These are phyloP conservation scores for Venturia pyrina DNA, from an alignment of 2,329 filamentous ascomycete genomes.

Conservation along the genomic window DNA sequence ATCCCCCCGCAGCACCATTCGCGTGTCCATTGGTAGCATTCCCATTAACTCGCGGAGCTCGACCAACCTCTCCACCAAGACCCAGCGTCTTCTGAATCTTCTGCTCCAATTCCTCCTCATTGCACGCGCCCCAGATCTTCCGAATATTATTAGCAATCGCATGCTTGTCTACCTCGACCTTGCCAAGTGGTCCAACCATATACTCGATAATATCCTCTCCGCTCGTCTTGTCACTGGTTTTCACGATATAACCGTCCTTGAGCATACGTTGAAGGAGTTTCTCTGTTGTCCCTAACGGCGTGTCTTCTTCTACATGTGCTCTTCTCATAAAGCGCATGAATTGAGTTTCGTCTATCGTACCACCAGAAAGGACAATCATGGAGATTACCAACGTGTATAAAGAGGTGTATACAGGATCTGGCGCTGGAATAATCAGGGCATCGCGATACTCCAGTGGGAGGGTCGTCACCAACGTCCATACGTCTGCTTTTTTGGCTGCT, in stretches of 20 bases:
- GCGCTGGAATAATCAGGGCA: conserved; percentile 57
- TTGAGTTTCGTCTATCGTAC: conserved; percentile 65
- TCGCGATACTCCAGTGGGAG: conserved; percentile 58
- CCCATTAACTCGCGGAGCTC: conserved; percentile 16
- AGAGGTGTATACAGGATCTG: conserved; percentile 72
- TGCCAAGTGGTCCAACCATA: conserved; percentile 74
- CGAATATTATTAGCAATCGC: conserved; percentile 63
- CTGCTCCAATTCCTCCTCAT: conserved; percentile 16
- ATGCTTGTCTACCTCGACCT: conserved; percentile 70
- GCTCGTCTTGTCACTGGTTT: conserved; percentile 55
- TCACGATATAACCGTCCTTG: conserved; percentile 73
- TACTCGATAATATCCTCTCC: conserved; percentile 74
- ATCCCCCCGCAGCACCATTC: not conserved
- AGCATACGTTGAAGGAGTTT: conserved; percentile 63
- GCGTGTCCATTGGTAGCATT: conserved; percentile 7
- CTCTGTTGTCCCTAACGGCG: conserved; percentile 65
- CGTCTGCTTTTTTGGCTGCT: conserved; percentile 45
- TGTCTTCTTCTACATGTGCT: conserved; percentile 64
- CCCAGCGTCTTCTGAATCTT: conserved; percentile 24
- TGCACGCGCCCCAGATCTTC: conserved; percentile 39
- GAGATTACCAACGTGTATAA: conserved; percentile 74
- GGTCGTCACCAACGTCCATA: conserved; percentile 67
- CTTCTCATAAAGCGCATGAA: conserved; percentile 65
- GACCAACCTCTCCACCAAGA: not conserved
- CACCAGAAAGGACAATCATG: conserved; percentile 63